These are phyloP conservation scores for Ascochyta clinopodiicola DNA, from an alignment of 2,329 filamentous ascomycete genomes.

Conservation along the genomic window DNA sequence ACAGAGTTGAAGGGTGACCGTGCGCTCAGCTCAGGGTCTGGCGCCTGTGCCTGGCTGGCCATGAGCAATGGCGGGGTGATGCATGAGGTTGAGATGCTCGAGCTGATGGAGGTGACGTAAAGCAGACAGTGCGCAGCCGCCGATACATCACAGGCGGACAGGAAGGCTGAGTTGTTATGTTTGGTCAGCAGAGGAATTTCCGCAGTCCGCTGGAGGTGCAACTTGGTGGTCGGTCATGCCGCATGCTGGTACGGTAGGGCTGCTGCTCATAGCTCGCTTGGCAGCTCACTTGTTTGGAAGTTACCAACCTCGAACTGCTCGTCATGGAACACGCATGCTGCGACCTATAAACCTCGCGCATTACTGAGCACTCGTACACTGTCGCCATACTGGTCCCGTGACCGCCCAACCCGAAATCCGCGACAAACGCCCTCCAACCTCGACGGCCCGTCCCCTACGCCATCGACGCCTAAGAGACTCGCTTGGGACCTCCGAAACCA, in stretches of 20 bases:
- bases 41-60: conserved; percentile 1
- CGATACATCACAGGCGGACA: conserved; percentile 2
- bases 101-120: conserved; percentile 5
- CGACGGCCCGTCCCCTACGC: conserved; percentile 25
- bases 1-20: conserved; percentile 2
- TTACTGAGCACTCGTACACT: neutral
- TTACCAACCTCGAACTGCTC: conserved; percentile 10
- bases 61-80: conserved; percentile 9
- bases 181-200: conserved; percentile 6
- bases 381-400: neutral
- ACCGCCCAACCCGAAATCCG: neutral
- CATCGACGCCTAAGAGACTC: conserved; percentile 21
- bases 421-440: conserved; percentile 5
- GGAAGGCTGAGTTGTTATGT: conserved; percentile 2
- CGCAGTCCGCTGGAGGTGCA: neutral
- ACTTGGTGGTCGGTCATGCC: conserved; percentile 4
- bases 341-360: neutral
- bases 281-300: conserved; percentile 12
- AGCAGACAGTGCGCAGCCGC: conserved; percentile 14
- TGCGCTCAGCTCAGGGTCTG: conserved; percentile 5
- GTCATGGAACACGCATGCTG: conserved; percentile 9
- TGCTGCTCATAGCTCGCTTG: conserved; percentile 5
- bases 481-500: conserved; percentile 24
- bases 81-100: neutral
- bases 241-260: conserved; percentile 6